Conservation (phyloP, 805 yeast species). For the Kurtzmaniella fragi region DNA sequence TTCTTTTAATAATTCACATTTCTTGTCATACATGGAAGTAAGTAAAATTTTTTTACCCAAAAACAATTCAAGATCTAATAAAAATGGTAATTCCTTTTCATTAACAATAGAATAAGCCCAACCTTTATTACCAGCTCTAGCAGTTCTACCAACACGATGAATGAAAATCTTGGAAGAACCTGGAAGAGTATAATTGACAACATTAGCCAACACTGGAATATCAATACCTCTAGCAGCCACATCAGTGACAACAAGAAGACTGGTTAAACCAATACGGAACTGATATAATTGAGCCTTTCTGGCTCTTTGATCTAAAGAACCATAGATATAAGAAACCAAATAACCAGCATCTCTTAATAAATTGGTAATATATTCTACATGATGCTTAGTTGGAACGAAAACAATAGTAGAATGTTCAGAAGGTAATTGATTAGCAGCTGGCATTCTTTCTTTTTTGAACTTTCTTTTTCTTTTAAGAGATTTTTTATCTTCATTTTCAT, state of each 20-base stretch:
- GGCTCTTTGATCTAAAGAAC: constrained; percentile 92
- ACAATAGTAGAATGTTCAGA: constrained; percentile 83
- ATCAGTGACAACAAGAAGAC: constrained; percentile 92
- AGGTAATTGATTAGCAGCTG: constrained; percentile 80
- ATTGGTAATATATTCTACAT: constrained; percentile 82
- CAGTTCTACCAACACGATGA: constrained; percentile 98
- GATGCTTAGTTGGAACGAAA: constrained; percentile 96
- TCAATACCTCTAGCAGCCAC: constrained; percentile 99
- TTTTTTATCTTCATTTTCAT: constrained; percentile 36
- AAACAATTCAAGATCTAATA: constrained; percentile 85
- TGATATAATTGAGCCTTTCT: constrained; percentile 83
- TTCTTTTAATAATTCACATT: constrained; percentile 46
- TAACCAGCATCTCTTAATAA: constrained; percentile 76
- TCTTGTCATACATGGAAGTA: constrained; percentile 64
- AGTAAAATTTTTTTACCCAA: constrained; percentile 76
- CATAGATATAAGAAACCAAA: constrained; percentile 85
- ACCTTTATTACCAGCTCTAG: constrained; percentile 97
- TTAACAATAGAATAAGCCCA: constrained; percentile 93
- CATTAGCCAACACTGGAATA: constrained; percentile 94
- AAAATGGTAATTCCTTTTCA: constrained; percentile 83
- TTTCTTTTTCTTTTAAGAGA: constrained; percentile 33
- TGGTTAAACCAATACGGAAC: constrained; percentile 79
- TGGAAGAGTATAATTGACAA: constrained; percentile 85
- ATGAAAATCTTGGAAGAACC: constrained; percentile 89
- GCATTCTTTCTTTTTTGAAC: constrained; percentile 52